Conservation (phyloP, 106 monocot genomes). For the Xerophyta viscosa region DNA sequence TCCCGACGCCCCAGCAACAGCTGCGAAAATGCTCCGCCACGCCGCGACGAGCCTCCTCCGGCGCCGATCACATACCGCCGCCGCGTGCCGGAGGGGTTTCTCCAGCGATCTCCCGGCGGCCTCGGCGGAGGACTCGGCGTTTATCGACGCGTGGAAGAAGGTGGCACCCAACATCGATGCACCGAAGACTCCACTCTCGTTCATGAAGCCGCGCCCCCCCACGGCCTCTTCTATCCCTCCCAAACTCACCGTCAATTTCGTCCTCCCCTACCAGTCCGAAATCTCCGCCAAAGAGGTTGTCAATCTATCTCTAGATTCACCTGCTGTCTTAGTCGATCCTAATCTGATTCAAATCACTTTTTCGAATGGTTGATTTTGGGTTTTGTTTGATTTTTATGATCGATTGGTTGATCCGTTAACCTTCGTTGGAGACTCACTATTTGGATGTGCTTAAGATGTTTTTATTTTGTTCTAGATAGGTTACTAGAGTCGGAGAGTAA, state of each 20-base stretch:
- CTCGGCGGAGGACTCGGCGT: constrained; percentile 30
- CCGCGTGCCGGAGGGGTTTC: background rate
- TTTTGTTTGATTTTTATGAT: no score
- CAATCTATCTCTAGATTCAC: no score
- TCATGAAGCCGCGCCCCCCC: constrained; percentile 84
- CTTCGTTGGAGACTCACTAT: no score
- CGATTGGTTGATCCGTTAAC: no score
- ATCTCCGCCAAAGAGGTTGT: constrained; percentile 81
- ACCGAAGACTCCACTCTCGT: constrained; percentile 75
- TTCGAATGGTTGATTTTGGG: no score
- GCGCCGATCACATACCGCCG: background rate
- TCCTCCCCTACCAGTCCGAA: constrained; percentile 93
- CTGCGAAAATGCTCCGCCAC: background rate
- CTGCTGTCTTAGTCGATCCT: no score
- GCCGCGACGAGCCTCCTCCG: no score
- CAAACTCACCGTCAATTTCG: constrained; percentile 94
- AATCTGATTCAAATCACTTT: no score
- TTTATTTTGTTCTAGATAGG: no score
- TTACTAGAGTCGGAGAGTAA: no score
- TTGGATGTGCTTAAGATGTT: no score
- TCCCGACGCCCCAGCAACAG: no score
- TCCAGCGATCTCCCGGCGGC: constrained; percentile 18
- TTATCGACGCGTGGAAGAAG: constrained; percentile 86
- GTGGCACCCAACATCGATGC: constrained; percentile 88
- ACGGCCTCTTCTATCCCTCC: constrained; percentile 65